Evolutionary conservation across 305 asterid genomes (phyloP).

Genomic region (Plantago coronopus): DNA sequence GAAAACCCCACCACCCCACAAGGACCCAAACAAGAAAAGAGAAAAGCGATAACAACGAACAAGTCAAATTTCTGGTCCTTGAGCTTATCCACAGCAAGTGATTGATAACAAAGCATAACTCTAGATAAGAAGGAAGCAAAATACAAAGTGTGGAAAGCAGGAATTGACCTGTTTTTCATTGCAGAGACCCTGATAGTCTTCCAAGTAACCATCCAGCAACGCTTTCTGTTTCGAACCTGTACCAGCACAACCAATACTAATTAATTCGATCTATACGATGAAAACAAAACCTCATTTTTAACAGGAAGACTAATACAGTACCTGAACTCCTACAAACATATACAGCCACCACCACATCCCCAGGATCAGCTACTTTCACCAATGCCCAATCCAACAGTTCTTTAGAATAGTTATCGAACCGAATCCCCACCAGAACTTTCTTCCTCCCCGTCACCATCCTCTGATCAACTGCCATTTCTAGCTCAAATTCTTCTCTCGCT

Average conservation of each 20-base stretch:
- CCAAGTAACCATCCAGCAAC: slow-evolving; percentile 54
- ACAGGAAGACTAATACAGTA: slow-evolving; percentile 20
- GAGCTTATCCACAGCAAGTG: slow-evolving; percentile 13
- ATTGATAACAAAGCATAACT: background rate
- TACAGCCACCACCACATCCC: slow-evolving; percentile 56
- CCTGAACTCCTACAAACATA: slow-evolving; percentile 54
- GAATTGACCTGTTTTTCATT: slow-evolving; percentile 55
- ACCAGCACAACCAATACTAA: slow-evolving; percentile 38
- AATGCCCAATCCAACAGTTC: slow-evolving; percentile 68
- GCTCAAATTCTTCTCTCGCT: slow-evolving; percentile 14
- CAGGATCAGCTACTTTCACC: slow-evolving; percentile 54
- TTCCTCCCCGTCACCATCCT: slow-evolving; percentile 27
- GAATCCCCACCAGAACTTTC: slow-evolving; percentile 54
- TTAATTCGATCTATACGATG: no score
- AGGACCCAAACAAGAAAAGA: background rate
- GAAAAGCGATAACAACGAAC: background rate
- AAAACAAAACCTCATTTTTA: background rate
- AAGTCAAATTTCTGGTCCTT: background rate
- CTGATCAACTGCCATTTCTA: slow-evolving; percentile 40
- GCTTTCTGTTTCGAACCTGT: slow-evolving; percentile 41
- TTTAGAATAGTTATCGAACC: slow-evolving; percentile 44
- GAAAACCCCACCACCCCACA: slow-evolving; percentile 23
- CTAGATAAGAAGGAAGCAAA: background rate
- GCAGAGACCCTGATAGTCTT: slow-evolving; percentile 65
- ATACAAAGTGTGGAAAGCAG: background rate